Conservation (phyloP, 805 yeast species). For the Pichia kluyveri region DNA sequence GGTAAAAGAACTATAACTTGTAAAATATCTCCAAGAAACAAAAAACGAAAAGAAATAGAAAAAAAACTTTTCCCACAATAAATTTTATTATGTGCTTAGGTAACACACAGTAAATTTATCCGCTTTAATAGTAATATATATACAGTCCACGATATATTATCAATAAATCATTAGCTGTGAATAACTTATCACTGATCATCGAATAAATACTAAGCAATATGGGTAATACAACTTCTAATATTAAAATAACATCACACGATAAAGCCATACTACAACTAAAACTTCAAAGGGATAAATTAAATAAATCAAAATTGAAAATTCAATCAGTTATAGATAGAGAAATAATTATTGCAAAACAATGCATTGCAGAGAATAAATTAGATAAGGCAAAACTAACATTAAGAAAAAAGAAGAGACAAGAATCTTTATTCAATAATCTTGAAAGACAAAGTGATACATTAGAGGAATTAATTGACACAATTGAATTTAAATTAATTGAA, state of each 20-base stretch:
- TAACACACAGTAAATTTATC: no score
- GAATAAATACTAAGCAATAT: slow-evolving; percentile 7
- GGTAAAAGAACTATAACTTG: no score
- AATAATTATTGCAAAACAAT: slow-evolving; percentile 46
- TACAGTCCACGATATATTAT: no score
- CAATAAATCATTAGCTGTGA: no score
- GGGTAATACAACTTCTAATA: slow-evolving; percentile 26
- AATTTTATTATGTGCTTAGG: no score
- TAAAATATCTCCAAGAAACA: not conserved
- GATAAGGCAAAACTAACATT: slow-evolving; percentile 60
- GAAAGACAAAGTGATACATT: slow-evolving; percentile 70
- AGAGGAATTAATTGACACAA: slow-evolving; percentile 67
- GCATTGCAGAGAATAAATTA: slow-evolving; percentile 43
- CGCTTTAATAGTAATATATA: no score
- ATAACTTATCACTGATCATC: no score
- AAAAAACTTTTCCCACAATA: not conserved
- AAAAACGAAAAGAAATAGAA: not conserved
- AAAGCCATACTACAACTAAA: slow-evolving; percentile 80
- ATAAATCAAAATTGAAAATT: slow-evolving; percentile 60
- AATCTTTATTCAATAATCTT: slow-evolving; percentile 58
- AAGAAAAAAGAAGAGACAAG: slow-evolving; percentile 75
- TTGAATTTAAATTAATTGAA: slow-evolving; percentile 86
- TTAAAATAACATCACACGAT: slow-evolving; percentile 75
- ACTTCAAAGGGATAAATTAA: slow-evolving; percentile 76
- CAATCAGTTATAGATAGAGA: slow-evolving; percentile 53